Base-by-base conservation (phyloP, 179 eudicot genomes). In the Silene coronaria region DNA sequence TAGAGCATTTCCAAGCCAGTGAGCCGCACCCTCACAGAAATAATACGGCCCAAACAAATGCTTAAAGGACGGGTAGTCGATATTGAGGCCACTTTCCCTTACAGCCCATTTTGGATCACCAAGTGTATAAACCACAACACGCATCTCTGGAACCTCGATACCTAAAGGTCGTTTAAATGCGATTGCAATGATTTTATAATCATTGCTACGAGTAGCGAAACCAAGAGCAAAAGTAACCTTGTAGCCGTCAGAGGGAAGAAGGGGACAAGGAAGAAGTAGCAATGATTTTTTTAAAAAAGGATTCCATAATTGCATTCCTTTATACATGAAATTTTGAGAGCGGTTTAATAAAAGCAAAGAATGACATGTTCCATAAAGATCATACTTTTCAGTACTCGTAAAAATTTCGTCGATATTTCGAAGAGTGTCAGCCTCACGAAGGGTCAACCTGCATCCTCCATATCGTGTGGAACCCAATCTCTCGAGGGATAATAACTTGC, bases 141-240 rank as follows among this genome's bases (percentile, higher is more conserved):
- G 8, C 38, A 34, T 34, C 38, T 34, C 8, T 5, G n/a, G n/a
- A n/a, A n/a, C n/a, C n/a, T n/a, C n/a, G n/a, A n/a, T n/a, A n/a
- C n/a, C n/a, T n/a, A n/a, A n/a, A n/a, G n/a, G n/a, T n/a, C n/a
- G n/a, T n/a, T 6, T 12, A 48, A 51, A n/a, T 6, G 34, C 3
- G 3, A 36, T 21, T 1, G 51, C 68, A 22, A 73, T 14, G n/a
- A 73, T 34, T 63, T 73, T 73, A 13, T 59, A 23, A 38, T 73
- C 68, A 0, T 36, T 23, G 23, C 68, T 60, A 12, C 2, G 2
- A 24, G 36, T 8, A 21, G 65, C 68, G 1, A 34, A 59, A 1
- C 76, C 76, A 22, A 73, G 4, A 5, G 8, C 57, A 38, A 19
- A 30, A 0, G 1, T 0, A 13, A 19, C 11, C 8, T 3, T 0